These are phyloP conservation scores for Helianthus annuus DNA, from an alignment of 129 eudicot species.

Conservation along the genomic window HanXRQr2.0-SUNRISE NC_035446.2:127250663-127251162, in stretches of 20 bases:
- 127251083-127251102: too few species aligned
- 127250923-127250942: background rate
- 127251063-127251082: too few species aligned
- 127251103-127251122: too few species aligned
- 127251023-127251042: background rate
- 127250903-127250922: background rate
- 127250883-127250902: slow-evolving; percentile 23
- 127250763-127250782: background rate
- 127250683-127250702: slow-evolving; percentile 32
- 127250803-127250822: too few species aligned
- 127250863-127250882: slow-evolving; percentile 5
- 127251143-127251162: too few species aligned
- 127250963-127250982: slow-evolving; percentile 1
- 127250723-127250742: slow-evolving; percentile 45
- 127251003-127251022: background rate
- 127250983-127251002: background rate
- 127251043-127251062: too few species aligned
- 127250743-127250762: slow-evolving; percentile 30
- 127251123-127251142: too few species aligned
- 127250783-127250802: background rate
- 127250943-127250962: background rate
- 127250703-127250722: slow-evolving; percentile 32
- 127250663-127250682: slow-evolving; percentile 25
- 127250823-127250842: too few species aligned
- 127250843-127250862: too few species aligned